Conservation (phyloP, 306 rosid genomes). For the Medicago arabica region DNA sequence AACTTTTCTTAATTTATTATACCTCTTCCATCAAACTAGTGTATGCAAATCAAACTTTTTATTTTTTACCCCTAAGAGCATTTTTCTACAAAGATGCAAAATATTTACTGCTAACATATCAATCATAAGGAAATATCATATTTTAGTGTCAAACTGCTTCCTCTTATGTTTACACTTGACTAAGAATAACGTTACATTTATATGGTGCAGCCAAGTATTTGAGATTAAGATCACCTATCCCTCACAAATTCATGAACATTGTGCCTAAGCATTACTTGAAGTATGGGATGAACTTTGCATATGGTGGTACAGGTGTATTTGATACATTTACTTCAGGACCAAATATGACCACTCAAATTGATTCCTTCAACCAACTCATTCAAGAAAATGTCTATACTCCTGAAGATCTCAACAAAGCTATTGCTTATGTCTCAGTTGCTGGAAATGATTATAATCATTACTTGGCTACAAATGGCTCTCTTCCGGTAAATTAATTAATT, state of each 20-base stretch:
- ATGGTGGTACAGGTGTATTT: constrained; percentile 80
- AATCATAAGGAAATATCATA: no score
- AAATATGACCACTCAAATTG: constrained; percentile 74
- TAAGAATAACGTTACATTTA: not conserved
- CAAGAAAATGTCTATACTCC: constrained; percentile 42
- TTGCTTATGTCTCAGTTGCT: constrained; percentile 62
- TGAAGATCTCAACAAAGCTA: constrained; percentile 54
- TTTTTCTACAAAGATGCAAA: no score
- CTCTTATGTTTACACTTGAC: not conserved
- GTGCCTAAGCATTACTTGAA: constrained; percentile 44
- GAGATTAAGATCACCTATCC: constrained; percentile 10
- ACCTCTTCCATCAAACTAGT: no score
- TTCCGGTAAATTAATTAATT: constrained; percentile 13
- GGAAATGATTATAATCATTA: constrained; percentile 70
- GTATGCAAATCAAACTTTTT: no score
- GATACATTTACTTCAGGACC: constrained; percentile 52
- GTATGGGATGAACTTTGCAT: constrained; percentile 81
- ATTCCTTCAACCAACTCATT: constrained; percentile 54
- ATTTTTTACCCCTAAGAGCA: no score
- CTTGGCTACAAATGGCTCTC: constrained; percentile 45
- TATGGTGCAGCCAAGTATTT: constrained; percentile 22
- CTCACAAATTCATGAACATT: constrained; percentile 46
- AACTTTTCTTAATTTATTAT: no score
- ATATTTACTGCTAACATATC: no score
- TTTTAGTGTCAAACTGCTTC: no score